Evolutionary conservation across 2,329 filamentous ascomycete species (phyloP).

Genomic region (Colletotrichum paranaense): DNA sequence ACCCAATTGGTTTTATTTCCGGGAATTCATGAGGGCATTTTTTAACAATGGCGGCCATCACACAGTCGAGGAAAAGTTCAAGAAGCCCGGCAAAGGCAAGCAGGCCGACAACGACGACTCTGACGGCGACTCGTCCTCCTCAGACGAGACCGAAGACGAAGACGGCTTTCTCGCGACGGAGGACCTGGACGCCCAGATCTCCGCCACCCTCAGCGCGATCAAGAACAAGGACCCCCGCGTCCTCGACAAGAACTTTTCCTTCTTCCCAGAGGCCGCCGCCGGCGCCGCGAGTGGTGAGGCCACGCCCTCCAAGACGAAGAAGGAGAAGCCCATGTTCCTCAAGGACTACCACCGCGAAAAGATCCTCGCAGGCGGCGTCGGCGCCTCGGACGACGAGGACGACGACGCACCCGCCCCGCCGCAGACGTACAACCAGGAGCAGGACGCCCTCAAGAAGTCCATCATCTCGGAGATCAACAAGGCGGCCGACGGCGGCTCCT

Average conservation of each 20-base stretch:
- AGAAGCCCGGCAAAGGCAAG: conserved; percentile 57
- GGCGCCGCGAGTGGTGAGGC: conserved; percentile 38
- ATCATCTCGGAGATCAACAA: conserved; percentile 86
- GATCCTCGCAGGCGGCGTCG: conserved; percentile 77
- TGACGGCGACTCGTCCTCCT: conserved; percentile 72
- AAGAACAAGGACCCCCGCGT: conserved; percentile 90
- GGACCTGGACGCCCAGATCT: conserved; percentile 87
- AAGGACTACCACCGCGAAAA: conserved; percentile 94
- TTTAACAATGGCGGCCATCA: neutral
- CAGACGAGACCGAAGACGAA: conserved; percentile 89
- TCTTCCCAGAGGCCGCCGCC: conserved; percentile 69
- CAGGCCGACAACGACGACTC: conserved; percentile 56
- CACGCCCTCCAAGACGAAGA: conserved; percentile 59
- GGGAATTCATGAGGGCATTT: neutral
- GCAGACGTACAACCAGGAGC: conserved; percentile 87
- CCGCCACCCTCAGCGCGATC: conserved; percentile 87
- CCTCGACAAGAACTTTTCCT: conserved; percentile 83
- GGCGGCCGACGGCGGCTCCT: conserved; percentile 56
- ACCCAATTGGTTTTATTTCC: neutral
- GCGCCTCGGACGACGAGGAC: conserved; percentile 69
- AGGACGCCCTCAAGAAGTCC: conserved; percentile 82
- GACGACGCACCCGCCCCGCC: conserved; percentile 56
- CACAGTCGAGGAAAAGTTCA: conserved; percentile 89
- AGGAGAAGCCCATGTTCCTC: conserved; percentile 87
- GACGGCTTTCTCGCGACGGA: conserved; percentile 88